These are phyloP conservation scores for Phytophthora brassicae DNA, from an alignment of 352 stramenopile genomes.

Conservation along the genomic window DNA sequence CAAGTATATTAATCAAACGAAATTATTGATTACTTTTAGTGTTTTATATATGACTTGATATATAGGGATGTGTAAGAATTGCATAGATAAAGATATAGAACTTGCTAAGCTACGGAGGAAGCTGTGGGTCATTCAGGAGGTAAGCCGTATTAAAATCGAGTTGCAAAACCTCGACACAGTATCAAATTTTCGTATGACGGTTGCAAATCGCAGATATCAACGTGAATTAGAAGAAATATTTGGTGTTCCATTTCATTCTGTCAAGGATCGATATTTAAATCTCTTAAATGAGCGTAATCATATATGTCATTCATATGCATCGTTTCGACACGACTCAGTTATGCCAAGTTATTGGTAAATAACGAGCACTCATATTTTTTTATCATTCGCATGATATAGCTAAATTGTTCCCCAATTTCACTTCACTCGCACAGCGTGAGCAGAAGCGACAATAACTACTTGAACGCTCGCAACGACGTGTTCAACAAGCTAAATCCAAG, in stretches of 20 bases:
- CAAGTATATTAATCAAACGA: background rate
- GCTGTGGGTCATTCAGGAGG: slow-evolving; percentile 8
- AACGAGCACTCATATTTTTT: background rate
- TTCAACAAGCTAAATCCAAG: background rate
- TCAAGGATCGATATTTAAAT: slow-evolving; percentile 12
- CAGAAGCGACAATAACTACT: slow-evolving; percentile 6
- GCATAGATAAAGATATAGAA: slow-evolving; percentile 11
- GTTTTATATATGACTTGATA: slow-evolving; percentile 1
- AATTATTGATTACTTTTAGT: background rate
- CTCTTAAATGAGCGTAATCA: slow-evolving; percentile 6
- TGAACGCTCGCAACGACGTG: background rate
- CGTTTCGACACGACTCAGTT: slow-evolving; percentile 4
- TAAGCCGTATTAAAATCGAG: slow-evolving; percentile 18
- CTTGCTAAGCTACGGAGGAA: slow-evolving; percentile 3
- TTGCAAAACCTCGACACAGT: slow-evolving; percentile 8
- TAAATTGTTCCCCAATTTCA: background rate
- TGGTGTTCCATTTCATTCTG: slow-evolving; percentile 11
- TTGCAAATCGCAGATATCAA: slow-evolving; percentile 12
- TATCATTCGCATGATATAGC: slow-evolving; percentile 1
- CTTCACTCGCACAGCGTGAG: slow-evolving; percentile 3
- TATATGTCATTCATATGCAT: slow-evolving; percentile 2
- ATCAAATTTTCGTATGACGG: slow-evolving; percentile 17
- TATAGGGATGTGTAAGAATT: background rate
- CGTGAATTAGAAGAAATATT: slow-evolving; percentile 8
- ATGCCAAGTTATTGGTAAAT: slow-evolving; percentile 14